These are phyloP conservation scores for Echium plantagineum DNA, from an alignment of 257 asterid species.

Conservation along the genomic window DNA sequence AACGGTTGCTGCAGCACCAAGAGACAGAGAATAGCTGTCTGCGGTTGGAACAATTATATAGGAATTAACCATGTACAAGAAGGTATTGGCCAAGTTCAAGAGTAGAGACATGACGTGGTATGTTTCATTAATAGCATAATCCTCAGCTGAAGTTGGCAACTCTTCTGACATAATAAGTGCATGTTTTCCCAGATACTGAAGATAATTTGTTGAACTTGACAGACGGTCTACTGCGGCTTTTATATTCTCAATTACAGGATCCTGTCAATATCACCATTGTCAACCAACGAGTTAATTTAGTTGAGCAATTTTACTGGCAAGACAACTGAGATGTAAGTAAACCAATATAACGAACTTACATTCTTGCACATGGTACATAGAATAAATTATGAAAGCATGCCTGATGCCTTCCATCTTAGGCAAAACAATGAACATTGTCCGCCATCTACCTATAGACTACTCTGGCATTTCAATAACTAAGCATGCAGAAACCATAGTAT, in stretches of 20 bases:
- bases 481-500: too few species aligned
- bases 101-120: conserved; percentile 54
- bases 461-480: too few species aligned
- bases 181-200: conserved; percentile 43
- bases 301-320: too few species aligned
- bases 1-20: conserved; percentile 74
- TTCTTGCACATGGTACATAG: too few species aligned
- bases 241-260: conserved; percentile 36
- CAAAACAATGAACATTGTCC: too few species aligned
- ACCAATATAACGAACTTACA: too few species aligned
- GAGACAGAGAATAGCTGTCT: conserved; percentile 49
- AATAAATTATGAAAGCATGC: too few species aligned
- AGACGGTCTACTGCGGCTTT: conserved; percentile 39
- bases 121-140: conserved; percentile 23
- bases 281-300: too few species aligned
- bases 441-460: too few species aligned
- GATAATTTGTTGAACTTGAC: conserved; percentile 36
- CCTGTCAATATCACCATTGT: conserved; percentile 19
- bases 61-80: conserved; percentile 58
- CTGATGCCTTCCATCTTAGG: too few species aligned
- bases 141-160: conserved; percentile 23
- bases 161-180: conserved; percentile 51
- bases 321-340: too few species aligned
- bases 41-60: conserved; percentile 70
- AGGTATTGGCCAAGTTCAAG: conserved; percentile 47